Evolutionary conservation across 306 rosid genomes (phyloP), one percentile per base, ranked within the genome.

Genomic region (Herpetospermum pedunculosum): DNA sequence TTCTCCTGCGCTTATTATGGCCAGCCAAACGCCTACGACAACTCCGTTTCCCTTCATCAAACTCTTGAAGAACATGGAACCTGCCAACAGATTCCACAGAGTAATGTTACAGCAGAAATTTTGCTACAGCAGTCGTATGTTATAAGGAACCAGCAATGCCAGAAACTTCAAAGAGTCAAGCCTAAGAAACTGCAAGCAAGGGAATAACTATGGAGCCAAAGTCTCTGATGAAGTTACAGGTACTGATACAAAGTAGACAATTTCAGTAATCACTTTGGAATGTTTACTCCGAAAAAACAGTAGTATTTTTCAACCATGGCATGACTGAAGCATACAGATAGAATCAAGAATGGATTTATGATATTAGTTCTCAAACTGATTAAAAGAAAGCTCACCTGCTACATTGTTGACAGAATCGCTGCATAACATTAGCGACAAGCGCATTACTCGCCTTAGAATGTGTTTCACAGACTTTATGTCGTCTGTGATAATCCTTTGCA

Each of bases 351-450:
- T 14, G 34, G 46, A 44, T 52, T 72, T 10, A 37, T 35, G 19
- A 38, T 26, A 23, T 26, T 16, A 40, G 5, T 23, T 30, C 68
- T 55, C 2, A 35, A 52, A 65, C 47, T 53, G 50, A 47, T 49
- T n/a, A 60, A 63, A 52, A 25, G 47, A 44, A 64, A 75, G 75
- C 85, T 78, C 74, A 88, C 99, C 99, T 85, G 75, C 99, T 94
- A 76, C 99, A 94, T 75, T 94, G 99, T 71, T 94, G 99, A 79
- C 99, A 94, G 80, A 94, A 94, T 37, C 99, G 80, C 79, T 94
- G 97, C 99, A 91, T 77, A 16, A 81, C 79, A 35, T 81, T 89
- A 23, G 90, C 96, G 6, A 94, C 97, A 54, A 81, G 91, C 1
- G 99, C 97, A 77, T 75, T 85, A 76, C 78, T 80, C 12, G 96